Percentiles rank a stretch among this genome's conserved stretches.
Evolutionary conservation across 495 filamentous ascomycete species (phyloP).

Genomic region (Xylaria scruposa): DNA sequence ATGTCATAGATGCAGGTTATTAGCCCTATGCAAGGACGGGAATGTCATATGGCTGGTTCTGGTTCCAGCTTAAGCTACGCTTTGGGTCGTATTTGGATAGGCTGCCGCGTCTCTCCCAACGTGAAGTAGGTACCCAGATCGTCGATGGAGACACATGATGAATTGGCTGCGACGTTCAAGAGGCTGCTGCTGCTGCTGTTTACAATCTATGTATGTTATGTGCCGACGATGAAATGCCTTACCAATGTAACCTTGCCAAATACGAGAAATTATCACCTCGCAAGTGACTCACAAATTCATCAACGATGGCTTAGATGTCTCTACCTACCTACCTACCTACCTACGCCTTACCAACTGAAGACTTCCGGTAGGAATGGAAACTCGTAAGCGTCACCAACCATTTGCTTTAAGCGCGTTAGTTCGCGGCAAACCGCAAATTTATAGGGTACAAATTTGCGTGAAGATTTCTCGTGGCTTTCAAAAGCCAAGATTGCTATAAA

Average conservation of each 20-base stretch:
- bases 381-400: neutral
- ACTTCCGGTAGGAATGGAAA: neutral
- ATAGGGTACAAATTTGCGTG: neutral
- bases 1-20: neutral
- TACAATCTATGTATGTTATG: neutral
- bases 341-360: neutral
- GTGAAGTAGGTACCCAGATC: neutral
- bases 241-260: neutral
- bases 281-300: neutral
- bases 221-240: neutral
- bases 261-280: neutral
- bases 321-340: too few relatives aligned
- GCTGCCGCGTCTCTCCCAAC: constrained; percentile 10
- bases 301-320: neutral
- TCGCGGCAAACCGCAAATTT: neutral
- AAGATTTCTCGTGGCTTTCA: neutral
- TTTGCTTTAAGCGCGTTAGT: neutral
- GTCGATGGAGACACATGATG: neutral
- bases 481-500: neutral
- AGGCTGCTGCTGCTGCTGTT: neutral
- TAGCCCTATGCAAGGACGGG: neutral
- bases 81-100: neutral
- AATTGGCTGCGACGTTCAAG: neutral
- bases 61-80: neutral
- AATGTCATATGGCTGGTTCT: neutral